Conservation (phyloP, 2,329 filamentous ascomycete genomes). For the Sporothrix brasiliensis region DNA sequence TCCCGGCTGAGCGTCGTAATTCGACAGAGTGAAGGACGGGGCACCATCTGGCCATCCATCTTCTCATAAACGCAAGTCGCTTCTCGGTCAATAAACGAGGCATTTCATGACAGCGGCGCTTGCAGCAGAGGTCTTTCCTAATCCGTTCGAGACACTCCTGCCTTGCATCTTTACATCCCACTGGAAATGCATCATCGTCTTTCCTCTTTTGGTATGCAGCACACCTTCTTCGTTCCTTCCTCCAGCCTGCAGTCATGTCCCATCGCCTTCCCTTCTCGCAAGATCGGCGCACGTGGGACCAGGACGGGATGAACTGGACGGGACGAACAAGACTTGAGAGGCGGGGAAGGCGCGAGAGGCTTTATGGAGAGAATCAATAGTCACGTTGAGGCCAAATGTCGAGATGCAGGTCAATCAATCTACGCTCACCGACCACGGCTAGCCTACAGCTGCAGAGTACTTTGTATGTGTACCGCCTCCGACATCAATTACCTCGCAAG, state of each 20-base stretch:
- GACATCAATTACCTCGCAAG: neutral
- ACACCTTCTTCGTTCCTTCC: conserved; percentile 2
- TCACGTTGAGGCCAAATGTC: neutral
- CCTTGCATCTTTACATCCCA: neutral
- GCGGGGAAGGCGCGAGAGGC: conserved; percentile 14
- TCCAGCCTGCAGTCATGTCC: neutral
- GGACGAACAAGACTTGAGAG: neutral
- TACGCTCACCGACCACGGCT: neutral
- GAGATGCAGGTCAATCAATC: neutral
- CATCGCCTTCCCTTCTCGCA: neutral
- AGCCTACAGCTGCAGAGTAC: neutral
- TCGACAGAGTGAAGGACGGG: neutral
- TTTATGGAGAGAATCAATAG: neutral
- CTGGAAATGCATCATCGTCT: neutral
- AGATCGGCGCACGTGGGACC: conserved; percentile 18
- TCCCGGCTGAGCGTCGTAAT: neutral
- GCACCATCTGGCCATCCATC: neutral
- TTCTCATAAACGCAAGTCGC: neutral
- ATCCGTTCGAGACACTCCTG: neutral
- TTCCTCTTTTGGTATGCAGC: neutral
- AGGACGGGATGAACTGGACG: neutral
- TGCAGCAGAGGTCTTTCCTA: conserved; percentile 7
- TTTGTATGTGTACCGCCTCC: neutral
- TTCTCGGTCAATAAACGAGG: neutral
- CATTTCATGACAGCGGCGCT: neutral